Evolutionary conservation across 176 grass and related monocot genomes (phyloP).

Genomic region (Oryza meridionalis): DNA sequence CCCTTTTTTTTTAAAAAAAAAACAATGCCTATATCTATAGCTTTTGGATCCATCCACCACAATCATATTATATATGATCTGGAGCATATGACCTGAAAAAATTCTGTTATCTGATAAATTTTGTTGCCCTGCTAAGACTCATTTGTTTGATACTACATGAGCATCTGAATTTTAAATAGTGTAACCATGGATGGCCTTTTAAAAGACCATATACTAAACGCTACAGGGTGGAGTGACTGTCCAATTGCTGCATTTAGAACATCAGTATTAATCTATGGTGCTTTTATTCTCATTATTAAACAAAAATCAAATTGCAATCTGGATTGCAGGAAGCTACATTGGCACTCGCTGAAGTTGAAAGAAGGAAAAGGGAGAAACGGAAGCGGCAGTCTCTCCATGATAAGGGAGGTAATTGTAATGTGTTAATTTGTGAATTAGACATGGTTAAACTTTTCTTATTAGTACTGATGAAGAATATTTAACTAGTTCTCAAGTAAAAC

Average conservation of each 20-base stretch:
- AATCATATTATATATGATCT: slow-evolving; percentile 16
- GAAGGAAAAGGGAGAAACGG: slow-evolving; percentile 77
- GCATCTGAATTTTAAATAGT: slow-evolving; percentile 3
- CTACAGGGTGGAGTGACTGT: background rate
- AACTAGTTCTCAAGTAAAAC: background rate
- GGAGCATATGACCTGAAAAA: slow-evolving; percentile 24
- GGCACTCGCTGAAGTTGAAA: slow-evolving; percentile 78
- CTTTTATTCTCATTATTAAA: slow-evolving; percentile 16
- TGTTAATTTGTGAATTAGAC: slow-evolving; percentile 16
- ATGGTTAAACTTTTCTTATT: background rate
- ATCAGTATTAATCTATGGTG: background rate
- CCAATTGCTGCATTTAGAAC: background rate
- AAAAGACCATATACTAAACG: background rate
- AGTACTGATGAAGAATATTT: background rate
- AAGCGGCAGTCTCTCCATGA: slow-evolving; percentile 54
- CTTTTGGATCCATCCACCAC: slow-evolving; percentile 13
- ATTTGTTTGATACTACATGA: slow-evolving; percentile 15
- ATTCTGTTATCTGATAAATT: slow-evolving; percentile 9
- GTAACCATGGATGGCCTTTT: background rate
- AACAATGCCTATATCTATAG: background rate
- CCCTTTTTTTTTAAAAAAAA: background rate
- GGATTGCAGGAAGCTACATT: slow-evolving; percentile 73
- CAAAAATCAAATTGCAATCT: slow-evolving; percentile 21
- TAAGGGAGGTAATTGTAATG: slow-evolving; percentile 61
- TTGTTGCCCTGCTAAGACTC: background rate